phyloP scores from a whole-genome alignment of 805 yeast species.

The Starmerella bacillaris region DNA sequence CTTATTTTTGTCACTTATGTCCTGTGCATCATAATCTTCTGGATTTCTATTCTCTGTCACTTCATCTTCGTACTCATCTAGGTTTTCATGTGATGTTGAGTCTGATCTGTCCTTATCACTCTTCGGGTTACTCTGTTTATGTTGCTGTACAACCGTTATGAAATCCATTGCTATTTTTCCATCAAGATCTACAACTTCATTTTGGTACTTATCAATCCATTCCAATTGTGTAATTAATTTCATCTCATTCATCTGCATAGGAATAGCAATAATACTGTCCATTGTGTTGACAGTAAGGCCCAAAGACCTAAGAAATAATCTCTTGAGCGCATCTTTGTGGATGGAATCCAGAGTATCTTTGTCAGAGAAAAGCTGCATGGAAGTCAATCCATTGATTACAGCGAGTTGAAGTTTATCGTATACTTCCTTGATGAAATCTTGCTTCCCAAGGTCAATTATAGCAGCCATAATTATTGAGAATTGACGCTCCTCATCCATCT shows the following conservation, averaged over 20 bases:
- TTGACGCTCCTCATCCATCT: constrained; percentile 28
- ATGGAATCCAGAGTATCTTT: constrained; percentile 19
- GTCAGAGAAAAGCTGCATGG: constrained; percentile 14
- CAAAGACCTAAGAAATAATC: constrained; percentile 31
- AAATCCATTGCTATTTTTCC: constrained; percentile 24
- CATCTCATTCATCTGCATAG: constrained; percentile 20
- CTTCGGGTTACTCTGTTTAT: too few species aligned
- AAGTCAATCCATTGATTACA: constrained; percentile 10
- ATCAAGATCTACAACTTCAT: constrained; percentile 23
- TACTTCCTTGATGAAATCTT: constrained; percentile 30
- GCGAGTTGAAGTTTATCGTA: constrained; percentile 25
- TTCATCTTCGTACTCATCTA: too few species aligned
- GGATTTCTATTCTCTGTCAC: too few species aligned
- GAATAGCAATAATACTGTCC: constrained; percentile 29
- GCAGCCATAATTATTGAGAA: constrained; percentile 35
- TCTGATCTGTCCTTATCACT: too few species aligned
- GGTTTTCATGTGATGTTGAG: too few species aligned
- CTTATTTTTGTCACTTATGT: too few species aligned
- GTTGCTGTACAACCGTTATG: too few species aligned
- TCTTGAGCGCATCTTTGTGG: constrained; percentile 31
- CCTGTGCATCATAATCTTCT: too few species aligned
- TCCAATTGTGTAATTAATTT: constrained; percentile 24
- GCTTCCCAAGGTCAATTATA: constrained; percentile 30
- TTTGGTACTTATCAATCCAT: constrained; percentile 29
- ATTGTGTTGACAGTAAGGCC: constrained; percentile 26